Conservation (phyloP, 768 basidiomycete genomes). For the Leccinellum albellum region DNA sequence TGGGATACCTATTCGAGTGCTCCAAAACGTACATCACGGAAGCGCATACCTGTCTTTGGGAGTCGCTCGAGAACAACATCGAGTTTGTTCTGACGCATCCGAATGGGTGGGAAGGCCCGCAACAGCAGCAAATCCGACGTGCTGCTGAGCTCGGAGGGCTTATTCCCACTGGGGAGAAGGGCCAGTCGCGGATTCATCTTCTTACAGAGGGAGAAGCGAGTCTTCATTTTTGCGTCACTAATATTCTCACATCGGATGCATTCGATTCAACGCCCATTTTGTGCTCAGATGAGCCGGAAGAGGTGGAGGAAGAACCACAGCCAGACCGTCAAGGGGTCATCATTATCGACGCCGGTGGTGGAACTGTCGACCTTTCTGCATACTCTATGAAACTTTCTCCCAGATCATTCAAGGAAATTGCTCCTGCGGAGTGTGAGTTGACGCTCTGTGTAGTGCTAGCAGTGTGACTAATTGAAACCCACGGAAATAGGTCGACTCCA, state of each 20-base stretch:
- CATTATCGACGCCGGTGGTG: constrained; percentile 49
- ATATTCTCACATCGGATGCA: constrained; percentile 36
- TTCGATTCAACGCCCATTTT: constrained; percentile 8
- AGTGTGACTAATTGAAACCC: neutral
- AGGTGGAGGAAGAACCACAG: constrained; percentile 5
- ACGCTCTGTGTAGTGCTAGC: neutral
- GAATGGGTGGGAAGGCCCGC: constrained; percentile 59
- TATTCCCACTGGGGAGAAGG: constrained; percentile 37
- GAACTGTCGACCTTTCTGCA: constrained; percentile 39
- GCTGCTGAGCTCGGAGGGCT: constrained; percentile 51
- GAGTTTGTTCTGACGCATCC: constrained; percentile 57
- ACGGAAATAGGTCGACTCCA: constrained; percentile 33
- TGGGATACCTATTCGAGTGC: constrained; percentile 41
- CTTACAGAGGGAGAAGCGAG: constrained; percentile 62
- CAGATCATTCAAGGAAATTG: constrained; percentile 35
- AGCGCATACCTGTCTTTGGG: constrained; percentile 41
- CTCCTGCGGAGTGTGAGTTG: constrained; percentile 30
- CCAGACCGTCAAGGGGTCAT: constrained; percentile 33
- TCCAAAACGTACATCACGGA: constrained; percentile 43
- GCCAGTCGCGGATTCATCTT: constrained; percentile 43
- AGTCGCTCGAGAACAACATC: constrained; percentile 36
- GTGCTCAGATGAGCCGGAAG: constrained; percentile 18
- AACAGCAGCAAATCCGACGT: constrained; percentile 50
- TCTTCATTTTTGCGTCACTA: constrained; percentile 48
- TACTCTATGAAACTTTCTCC: constrained; percentile 38